Evolutionary conservation across 2,329 filamentous ascomycete species (phyloP), one percentile per base, ranked within the genome.

Genomic region (Salinomyces thailandicus): DNA sequence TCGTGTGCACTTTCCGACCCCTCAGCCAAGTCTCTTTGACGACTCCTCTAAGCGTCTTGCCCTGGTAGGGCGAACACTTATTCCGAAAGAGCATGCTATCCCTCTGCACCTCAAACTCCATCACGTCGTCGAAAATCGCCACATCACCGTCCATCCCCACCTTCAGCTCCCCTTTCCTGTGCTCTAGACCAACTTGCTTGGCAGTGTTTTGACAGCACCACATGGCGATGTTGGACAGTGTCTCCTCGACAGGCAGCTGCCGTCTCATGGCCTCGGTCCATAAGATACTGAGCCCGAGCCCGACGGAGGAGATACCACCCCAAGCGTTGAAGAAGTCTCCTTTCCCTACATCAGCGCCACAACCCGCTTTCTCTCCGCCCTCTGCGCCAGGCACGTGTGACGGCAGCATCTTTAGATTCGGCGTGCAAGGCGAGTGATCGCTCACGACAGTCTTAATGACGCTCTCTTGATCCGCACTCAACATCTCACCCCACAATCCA

Each of bases 281-380:
- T 5, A 98, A 71, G 46, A 98, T 94, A 4, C 85, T 85, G 3
- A 98, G 71, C 1, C 91, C 91, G 1, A 98, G 74, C 0, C 91
- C 91, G 13, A 98, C 89, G 4, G 83, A 91, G 3, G 84, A 89
- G 53, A 98, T 94, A 11, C 91, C 91, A 36, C 91, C 91, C 91
- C 91, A 98, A 1, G 87, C 87, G 3, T 81, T 77, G 63, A 96
- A 91, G 71, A 98, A 96, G 63, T 96, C 85, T 24, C 91, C 91
- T 16, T 62, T 60, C 15, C 66, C 62, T 24, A 62, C 56, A 1
- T 61, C 53, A 7, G 63, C 58, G 16, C 57, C 55, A 5, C 58
- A 52, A 14, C 47, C 50, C 37, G 51, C 57, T 42, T 50, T 53
- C 49, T 57, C 60, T 4, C n/a, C 26, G 6, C 19, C 31, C 9